A percentile compares a stretch with the other conserved stretches of the same genome.
Conservation (phyloP, 495 filamentous ascomycete species). For the Penicillium paxilli region DNA sequence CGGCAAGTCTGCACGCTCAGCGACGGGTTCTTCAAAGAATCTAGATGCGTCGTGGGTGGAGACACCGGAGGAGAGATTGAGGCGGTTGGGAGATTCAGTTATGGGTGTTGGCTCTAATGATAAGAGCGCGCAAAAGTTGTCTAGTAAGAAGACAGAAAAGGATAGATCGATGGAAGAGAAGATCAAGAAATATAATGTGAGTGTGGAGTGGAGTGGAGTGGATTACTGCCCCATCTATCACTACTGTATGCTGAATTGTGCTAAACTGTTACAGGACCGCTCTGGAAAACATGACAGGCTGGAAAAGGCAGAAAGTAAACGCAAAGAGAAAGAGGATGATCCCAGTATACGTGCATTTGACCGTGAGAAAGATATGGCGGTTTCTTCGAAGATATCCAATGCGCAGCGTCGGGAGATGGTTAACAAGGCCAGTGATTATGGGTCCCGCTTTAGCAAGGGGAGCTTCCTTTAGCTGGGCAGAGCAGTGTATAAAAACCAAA, state of each 20-base stretch:
- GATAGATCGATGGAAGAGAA: slow-evolving; percentile 41
- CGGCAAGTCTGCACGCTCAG: slow-evolving; percentile 56
- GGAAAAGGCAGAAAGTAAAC: slow-evolving; percentile 55
- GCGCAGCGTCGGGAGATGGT: slow-evolving; percentile 77
- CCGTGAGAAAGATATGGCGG: slow-evolving; percentile 89
- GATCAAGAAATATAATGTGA: slow-evolving; percentile 61
- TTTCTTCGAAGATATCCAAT: slow-evolving; percentile 69
- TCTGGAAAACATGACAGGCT: slow-evolving; percentile 64
- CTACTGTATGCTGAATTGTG: neutral
- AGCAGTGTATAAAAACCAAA: too few relatives aligned
- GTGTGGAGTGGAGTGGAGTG: too few relatives aligned
- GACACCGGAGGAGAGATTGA: slow-evolving; percentile 83
- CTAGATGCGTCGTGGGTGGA: slow-evolving; percentile 80
- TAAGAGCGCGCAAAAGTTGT: slow-evolving; percentile 1
- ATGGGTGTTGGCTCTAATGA: slow-evolving; percentile 58
- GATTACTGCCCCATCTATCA: neutral
- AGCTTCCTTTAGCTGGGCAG: slow-evolving; percentile 45
- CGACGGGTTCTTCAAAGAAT: slow-evolving; percentile 31
- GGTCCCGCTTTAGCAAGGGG: slow-evolving; percentile 76
- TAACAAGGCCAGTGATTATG: slow-evolving; percentile 78
- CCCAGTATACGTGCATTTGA: slow-evolving; percentile 88
- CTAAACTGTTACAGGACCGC: slow-evolving; percentile 55
- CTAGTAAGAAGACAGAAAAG: slow-evolving; percentile 13
- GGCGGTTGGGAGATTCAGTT: slow-evolving; percentile 79
- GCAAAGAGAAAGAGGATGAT: slow-evolving; percentile 86